These are phyloP conservation scores for Penicillium polonicum DNA, from an alignment of 2,329 filamentous ascomycete species.

Conservation along the genomic window DNA sequence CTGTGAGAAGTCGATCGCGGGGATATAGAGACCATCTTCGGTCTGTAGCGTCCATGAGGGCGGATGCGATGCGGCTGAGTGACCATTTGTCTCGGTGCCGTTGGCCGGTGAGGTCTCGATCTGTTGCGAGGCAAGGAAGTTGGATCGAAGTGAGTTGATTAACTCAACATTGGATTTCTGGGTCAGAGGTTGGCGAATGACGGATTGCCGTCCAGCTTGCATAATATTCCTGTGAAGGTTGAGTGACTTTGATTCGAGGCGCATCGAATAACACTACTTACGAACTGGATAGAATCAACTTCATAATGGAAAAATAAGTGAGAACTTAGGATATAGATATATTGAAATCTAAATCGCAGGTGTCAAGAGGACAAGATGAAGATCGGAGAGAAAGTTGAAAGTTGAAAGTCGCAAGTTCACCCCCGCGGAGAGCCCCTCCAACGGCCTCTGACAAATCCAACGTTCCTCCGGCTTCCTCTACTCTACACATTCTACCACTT, in stretches of 20 bases:
- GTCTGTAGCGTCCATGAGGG: conserved; percentile 67
- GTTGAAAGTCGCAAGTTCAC: neutral
- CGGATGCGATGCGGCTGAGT: conserved; percentile 11
- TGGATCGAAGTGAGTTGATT: conserved; percentile 80
- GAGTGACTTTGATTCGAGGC: conserved; percentile 2
- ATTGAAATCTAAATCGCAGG: neutral
- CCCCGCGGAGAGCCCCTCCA: conserved; percentile 3
- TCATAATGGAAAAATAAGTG: conserved; percentile 58
- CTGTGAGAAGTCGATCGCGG: conserved; percentile 69
- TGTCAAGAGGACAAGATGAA: neutral
- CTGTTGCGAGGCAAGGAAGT: conserved; percentile 72
- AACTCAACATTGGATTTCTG: conserved; percentile 92
- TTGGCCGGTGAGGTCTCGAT: conserved; percentile 41
- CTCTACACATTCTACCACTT: neutral
- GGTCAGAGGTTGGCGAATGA: conserved; percentile 74
- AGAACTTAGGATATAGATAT: conserved; percentile 2
- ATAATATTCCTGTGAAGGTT: conserved; percentile 68
- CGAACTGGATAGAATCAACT: conserved; percentile 83
- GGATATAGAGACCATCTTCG: conserved; percentile 67
- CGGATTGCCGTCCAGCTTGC: conserved; percentile 74
- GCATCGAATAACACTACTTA: conserved; percentile 48
- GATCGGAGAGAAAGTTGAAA: neutral
- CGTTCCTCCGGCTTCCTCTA: neutral
- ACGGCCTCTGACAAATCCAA: conserved; percentile 6
- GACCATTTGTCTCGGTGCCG: conserved; percentile 21